Evolutionary conservation across 768 basidiomycete genomes (phyloP).

Genomic region (Kwoniella sp.): DNA sequence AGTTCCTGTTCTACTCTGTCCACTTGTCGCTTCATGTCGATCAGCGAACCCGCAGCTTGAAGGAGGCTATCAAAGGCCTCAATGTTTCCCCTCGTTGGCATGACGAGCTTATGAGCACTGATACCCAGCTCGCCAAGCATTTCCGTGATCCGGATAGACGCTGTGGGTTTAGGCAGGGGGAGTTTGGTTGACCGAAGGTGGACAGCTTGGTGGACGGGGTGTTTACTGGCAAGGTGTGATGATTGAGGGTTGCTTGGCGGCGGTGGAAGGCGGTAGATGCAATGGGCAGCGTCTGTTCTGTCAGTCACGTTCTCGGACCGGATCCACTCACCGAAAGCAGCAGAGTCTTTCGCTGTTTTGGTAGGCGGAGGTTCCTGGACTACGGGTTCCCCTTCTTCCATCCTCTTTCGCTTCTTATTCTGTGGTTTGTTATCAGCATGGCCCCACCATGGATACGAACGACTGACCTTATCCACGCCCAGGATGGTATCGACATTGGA

Average conservation of each 20-base stretch:
- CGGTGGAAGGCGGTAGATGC: constrained; percentile 45
- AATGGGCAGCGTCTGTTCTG: constrained; percentile 35
- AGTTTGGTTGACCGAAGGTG: constrained; percentile 85
- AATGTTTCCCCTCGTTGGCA: constrained; percentile 87
- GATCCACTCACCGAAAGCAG: constrained; percentile 35
- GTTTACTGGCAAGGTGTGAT: constrained; percentile 49
- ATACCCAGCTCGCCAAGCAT: constrained; percentile 77
- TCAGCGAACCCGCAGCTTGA: constrained; percentile 69
- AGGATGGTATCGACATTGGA: constrained; percentile 35
- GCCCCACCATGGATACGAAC: neutral
- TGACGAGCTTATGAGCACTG: constrained; percentile 73
- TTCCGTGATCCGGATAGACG: constrained; percentile 72
- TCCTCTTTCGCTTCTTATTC: constrained; percentile 52
- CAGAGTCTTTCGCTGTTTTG: constrained; percentile 40
- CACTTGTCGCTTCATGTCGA: constrained; percentile 82
- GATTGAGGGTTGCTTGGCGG: constrained; percentile 31
- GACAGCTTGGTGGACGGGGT: constrained; percentile 60
- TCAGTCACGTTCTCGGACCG: neutral
- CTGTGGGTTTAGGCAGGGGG: constrained; percentile 71
- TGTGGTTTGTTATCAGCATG: constrained; percentile 13
- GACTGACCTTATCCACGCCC: constrained; percentile 50
- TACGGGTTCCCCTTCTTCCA: constrained; percentile 36
- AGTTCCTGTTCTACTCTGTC: constrained; percentile 88
- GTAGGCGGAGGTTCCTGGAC: constrained; percentile 13
- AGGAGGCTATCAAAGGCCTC: constrained; percentile 72